phyloP scores from a whole-genome alignment of 2,329 filamentous ascomycete genomes.

The Colletotrichum higginsianum region DNA sequence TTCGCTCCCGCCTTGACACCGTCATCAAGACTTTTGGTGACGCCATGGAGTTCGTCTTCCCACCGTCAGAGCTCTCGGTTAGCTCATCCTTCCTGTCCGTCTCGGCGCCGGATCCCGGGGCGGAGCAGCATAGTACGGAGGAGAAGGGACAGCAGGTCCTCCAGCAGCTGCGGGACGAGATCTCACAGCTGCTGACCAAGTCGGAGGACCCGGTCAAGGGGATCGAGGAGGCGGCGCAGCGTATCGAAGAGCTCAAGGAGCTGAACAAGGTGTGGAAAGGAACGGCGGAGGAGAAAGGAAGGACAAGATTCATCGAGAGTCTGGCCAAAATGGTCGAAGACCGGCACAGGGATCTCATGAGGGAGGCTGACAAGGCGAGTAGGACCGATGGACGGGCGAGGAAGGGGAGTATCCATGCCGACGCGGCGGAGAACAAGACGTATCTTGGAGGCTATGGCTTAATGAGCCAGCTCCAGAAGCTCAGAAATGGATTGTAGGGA shows the following conservation, averaged over 20 bases:
- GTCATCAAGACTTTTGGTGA: slow-evolving; percentile 94
- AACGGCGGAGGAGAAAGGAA: slow-evolving; percentile 93
- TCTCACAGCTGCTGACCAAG: slow-evolving; percentile 74
- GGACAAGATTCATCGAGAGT: slow-evolving; percentile 84
- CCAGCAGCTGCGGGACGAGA: slow-evolving; percentile 78
- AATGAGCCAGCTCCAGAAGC: slow-evolving; percentile 74
- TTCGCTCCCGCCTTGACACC: slow-evolving; percentile 86
- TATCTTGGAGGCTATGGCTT: slow-evolving; percentile 69
- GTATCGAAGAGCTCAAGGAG: slow-evolving; percentile 83
- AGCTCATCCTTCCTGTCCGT: slow-evolving; percentile 91
- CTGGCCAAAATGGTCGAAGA: slow-evolving; percentile 89
- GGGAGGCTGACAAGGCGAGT: slow-evolving; percentile 64
- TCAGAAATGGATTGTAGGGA: slow-evolving; percentile 66
- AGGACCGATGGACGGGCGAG: slow-evolving; percentile 54
- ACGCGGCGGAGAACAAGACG: slow-evolving; percentile 57
- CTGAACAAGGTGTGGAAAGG: slow-evolving; percentile 90
- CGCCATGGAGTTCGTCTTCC: slow-evolving; percentile 95
- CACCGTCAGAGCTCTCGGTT: slow-evolving; percentile 88
- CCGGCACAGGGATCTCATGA: slow-evolving; percentile 67
- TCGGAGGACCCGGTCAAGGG: slow-evolving; percentile 74
- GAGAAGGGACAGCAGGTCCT: slow-evolving; percentile 90
- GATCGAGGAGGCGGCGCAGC: slow-evolving; percentile 79
- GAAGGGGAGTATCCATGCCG: slow-evolving; percentile 52
- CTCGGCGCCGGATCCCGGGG: slow-evolving; percentile 82
- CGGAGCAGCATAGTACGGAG: slow-evolving; percentile 77